Percentiles rank a stretch among this genome's conserved stretches.
Conservation (phyloP, 2,329 filamentous ascomycete genomes). For the Paramyrothecium roridum region DNA sequence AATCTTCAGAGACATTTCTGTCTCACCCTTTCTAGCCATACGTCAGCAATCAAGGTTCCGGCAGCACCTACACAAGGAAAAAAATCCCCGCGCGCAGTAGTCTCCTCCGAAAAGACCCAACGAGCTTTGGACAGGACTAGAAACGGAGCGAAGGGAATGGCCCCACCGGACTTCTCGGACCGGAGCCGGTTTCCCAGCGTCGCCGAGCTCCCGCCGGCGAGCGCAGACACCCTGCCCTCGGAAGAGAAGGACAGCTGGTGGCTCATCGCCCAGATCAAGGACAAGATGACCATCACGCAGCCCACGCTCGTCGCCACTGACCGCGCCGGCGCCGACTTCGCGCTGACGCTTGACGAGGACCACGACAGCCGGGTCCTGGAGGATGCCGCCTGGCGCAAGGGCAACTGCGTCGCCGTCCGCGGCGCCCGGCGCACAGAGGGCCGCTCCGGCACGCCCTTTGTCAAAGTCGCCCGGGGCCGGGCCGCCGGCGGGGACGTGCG, state of each 20-base stretch:
- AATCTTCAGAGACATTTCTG: no score
- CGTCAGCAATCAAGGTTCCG: no score
- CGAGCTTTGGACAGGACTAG: no score
- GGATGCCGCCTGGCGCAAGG: background rate
- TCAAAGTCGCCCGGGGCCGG: background rate
- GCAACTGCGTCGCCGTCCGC: background rate
- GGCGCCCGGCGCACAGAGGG: background rate
- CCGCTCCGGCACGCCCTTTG: background rate
- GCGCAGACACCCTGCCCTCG: background rate
- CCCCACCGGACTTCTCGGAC: background rate
- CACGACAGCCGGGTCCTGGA: background rate
- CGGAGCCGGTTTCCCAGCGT: background rate
- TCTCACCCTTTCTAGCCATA: no score
- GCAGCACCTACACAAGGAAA: no score
- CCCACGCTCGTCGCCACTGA: background rate
- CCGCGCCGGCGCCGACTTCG: background rate
- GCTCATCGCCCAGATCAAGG: conserved; percentile 2
- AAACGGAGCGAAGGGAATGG: background rate
- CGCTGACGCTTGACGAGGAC: background rate
- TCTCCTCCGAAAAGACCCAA: no score
- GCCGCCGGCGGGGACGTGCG: background rate
- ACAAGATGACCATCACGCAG: conserved; percentile 2
- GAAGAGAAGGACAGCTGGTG: background rate
- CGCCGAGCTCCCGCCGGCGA: background rate
- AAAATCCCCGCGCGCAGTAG: no score